phyloP scores from a whole-genome alignment of 164 flowering plant species.

The Amborella trichopoda region DNA sequence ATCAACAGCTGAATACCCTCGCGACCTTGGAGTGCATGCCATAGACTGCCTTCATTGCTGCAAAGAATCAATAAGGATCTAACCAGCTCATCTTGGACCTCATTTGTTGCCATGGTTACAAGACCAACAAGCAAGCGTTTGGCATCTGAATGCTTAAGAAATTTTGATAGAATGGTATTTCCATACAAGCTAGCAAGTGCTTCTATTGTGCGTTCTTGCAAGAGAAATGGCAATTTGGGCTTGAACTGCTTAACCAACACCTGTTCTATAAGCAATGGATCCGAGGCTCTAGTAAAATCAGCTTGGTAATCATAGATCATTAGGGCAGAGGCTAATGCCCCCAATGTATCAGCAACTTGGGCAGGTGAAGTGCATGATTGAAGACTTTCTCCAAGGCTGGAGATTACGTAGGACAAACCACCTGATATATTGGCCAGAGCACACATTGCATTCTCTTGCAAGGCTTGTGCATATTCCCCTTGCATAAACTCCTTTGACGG shows the following conservation, averaged over 20 bases:
- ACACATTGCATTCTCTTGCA: conserved; percentile 99
- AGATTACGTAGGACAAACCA: conserved; percentile 88
- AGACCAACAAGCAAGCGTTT: conserved; percentile 88
- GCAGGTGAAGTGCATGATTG: conserved; percentile 87
- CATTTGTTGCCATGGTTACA: conserved; percentile 89
- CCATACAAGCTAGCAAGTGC: conserved; percentile 98
- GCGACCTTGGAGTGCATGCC: conserved; percentile 96
- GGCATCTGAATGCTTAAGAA: conserved; percentile 72
- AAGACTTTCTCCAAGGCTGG: conserved; percentile 97
- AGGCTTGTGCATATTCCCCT: conserved; percentile 94
- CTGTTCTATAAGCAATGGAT: conserved; percentile 69
- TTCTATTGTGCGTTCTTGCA: conserved; percentile 93
- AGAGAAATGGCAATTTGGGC: conserved; percentile 65
- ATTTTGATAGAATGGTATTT: conserved; percentile 50
- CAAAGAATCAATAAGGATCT: conserved; percentile 70
- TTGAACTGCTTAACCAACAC: conserved; percentile 69
- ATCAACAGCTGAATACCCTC: conserved; percentile 96
- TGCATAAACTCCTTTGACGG: conserved; percentile 99
- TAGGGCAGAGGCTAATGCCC: conserved; percentile 98
- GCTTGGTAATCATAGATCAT: conserved; percentile 94
- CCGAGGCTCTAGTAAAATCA: conserved; percentile 70
- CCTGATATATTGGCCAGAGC: conserved; percentile 98
- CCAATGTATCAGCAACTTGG: conserved; percentile 89
- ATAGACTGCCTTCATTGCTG: conserved; percentile 67
- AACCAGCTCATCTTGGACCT: conserved; percentile 82